Conservation (phyloP, 257 asterid genomes). For the Solanum peruvianum region DNA sequence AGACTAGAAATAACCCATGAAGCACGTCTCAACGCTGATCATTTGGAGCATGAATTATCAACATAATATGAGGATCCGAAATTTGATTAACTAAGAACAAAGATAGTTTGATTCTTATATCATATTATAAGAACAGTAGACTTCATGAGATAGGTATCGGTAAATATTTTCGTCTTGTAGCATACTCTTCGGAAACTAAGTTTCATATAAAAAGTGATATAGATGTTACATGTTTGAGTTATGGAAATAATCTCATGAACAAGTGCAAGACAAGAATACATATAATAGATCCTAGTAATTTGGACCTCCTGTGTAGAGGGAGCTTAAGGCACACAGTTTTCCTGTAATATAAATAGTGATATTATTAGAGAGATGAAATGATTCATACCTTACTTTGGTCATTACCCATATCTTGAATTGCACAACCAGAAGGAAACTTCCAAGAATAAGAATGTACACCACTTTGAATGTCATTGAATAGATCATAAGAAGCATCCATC, state of each 20-base stretch:
- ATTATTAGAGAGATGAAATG: neutral
- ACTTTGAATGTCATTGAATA: conserved; percentile 21
- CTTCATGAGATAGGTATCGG: neutral
- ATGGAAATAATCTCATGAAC: neutral
- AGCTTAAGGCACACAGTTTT: neutral
- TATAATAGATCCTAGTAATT: neutral
- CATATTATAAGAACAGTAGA: neutral
- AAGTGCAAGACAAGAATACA: neutral
- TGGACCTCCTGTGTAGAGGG: neutral
- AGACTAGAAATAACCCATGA: neutral
- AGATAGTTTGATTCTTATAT: neutral
- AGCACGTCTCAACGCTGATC: neutral
- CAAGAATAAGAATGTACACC: conserved; percentile 26
- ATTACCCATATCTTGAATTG: conserved; percentile 40
- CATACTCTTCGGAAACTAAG: neutral
- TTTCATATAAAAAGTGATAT: neutral
- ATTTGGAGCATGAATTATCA: neutral
- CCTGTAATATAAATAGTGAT: neutral
- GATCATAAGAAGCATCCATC: conserved; percentile 46
- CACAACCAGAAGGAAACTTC: conserved; percentile 69
- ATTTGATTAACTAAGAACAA: neutral
- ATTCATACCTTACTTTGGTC: conserved; percentile 48
- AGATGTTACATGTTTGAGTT: neutral
- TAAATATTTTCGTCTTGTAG: neutral
- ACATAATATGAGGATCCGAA: neutral